Percentiles rank a stretch among this genome's conserved stretches.
phyloP scores from a whole-genome alignment of 1,139 yeast species.

The Yamadazyma songkhlaensis region DNA sequence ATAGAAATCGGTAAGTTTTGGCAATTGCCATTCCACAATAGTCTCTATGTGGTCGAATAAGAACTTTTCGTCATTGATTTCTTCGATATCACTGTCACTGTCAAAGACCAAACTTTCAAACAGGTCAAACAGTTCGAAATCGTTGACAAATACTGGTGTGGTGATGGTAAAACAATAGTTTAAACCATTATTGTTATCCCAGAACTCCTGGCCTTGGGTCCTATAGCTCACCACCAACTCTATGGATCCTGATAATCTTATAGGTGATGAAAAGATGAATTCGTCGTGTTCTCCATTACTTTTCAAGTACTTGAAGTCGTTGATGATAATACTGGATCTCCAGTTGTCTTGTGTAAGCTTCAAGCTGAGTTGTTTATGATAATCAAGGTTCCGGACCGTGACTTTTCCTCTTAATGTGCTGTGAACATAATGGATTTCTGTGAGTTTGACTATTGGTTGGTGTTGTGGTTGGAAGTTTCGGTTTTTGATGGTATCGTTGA shows the following conservation, averaged over 20 bases:
- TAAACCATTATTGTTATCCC: slow-evolving; percentile 34
- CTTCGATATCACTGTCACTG: slow-evolving; percentile 2
- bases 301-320: slow-evolving; percentile 22
- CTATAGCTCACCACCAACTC: slow-evolving; percentile 25
- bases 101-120: no score
- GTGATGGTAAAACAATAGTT: slow-evolving; percentile 20
- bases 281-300: slow-evolving; percentile 30
- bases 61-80: not conserved
- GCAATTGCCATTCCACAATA: no score
- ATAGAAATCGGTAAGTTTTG: no score
- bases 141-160: slow-evolving; percentile 5
- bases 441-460: slow-evolving; percentile 5
- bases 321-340: slow-evolving; percentile 30
- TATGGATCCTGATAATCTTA: slow-evolving; percentile 18
- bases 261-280: slow-evolving; percentile 35
- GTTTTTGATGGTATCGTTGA: slow-evolving; percentile 7
- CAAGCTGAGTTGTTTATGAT: slow-evolving; percentile 33
- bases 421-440: slow-evolving; percentile 10
- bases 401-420: slow-evolving; percentile 28
- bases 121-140: no score
- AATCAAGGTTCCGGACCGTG: slow-evolving; percentile 37
- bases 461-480: slow-evolving; percentile 10
- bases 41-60: not conserved
- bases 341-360: slow-evolving; percentile 40
- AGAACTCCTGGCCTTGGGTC: slow-evolving; percentile 20